A percentile compares a stretch with the other conserved stretches of the same genome.
These are phyloP conservation scores for Leptomonas pyrrhocoris DNA, from an alignment of 208 protist species.

Conservation along the genomic window DNA sequence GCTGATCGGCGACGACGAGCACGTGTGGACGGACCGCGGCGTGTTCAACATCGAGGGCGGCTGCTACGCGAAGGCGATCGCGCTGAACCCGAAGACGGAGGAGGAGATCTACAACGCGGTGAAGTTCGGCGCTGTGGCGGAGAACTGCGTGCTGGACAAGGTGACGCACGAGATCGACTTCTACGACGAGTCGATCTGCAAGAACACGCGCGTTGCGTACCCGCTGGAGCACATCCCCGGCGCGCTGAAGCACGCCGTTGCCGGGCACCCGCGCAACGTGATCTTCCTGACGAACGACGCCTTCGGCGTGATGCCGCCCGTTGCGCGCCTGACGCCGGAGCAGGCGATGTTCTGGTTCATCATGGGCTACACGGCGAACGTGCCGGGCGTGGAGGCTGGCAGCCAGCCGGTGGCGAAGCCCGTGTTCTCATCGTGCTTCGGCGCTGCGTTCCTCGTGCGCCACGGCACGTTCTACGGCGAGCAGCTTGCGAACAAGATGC, in stretches of 20 bases:
- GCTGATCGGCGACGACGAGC: constrained; percentile 94
- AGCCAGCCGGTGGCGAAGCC: constrained; percentile 89
- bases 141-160: constrained; percentile 86
- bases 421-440: constrained; percentile 96
- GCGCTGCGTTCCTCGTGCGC: constrained; percentile 95
- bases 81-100: constrained; percentile 88
- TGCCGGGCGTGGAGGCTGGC: constrained; percentile 94
- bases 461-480: constrained; percentile 96
- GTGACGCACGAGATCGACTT: constrained; percentile 90
- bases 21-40: constrained; percentile 89
- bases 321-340: constrained; percentile 87
- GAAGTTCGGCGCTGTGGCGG: constrained; percentile 82
- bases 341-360: constrained; percentile 97
- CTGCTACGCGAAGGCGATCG: constrained; percentile 94
- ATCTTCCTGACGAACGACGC: constrained; percentile 98
- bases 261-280: constrained; percentile 94
- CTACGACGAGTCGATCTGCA: constrained; percentile 92
- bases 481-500: constrained; percentile 95
- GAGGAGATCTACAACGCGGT: constrained; percentile 93
- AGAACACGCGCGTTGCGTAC: constrained; percentile 97
- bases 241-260: constrained; percentile 75
- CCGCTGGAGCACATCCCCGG: constrained; percentile 95
- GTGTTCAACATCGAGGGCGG: constrained; percentile 94
- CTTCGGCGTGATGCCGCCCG: constrained; percentile 97
- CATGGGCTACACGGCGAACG: constrained; percentile 94